Evolutionary conservation across 352 stramenopile genomes (phyloP).

Genomic region (Phytophthora sojae): DNA sequence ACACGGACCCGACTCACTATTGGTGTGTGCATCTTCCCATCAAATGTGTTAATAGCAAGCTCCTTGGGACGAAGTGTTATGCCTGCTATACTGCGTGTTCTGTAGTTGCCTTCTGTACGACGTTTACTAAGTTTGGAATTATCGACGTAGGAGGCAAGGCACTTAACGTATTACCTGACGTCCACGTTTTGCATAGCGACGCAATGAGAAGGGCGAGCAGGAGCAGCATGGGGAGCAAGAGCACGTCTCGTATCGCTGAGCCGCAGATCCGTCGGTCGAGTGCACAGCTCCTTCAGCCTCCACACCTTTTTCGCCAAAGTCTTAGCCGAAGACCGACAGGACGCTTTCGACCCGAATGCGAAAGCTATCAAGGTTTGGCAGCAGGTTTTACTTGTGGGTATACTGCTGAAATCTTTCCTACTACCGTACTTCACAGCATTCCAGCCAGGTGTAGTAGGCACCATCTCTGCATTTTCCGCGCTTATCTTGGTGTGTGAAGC

Average conservation of each 20-base stretch:
- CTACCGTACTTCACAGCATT: conserved; percentile 62
- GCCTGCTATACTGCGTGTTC: too few relatives aligned
- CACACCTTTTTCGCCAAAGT: conserved; percentile 1
- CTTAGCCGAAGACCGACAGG: conserved; percentile 6
- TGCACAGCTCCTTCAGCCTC: background rate
- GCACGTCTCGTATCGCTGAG: background rate
- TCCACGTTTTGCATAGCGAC: background rate
- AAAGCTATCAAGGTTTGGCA: conserved; percentile 53
- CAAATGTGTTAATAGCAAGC: too few relatives aligned
- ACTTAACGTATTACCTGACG: too few relatives aligned
- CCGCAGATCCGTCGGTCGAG: background rate
- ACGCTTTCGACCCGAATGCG: conserved; percentile 59
- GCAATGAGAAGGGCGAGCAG: background rate
- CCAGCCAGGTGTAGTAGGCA: conserved; percentile 12
- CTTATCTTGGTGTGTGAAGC: conserved; percentile 44
- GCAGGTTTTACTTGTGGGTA: conserved; percentile 48
- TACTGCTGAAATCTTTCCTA: conserved; percentile 58
- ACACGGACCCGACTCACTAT: too few relatives aligned
- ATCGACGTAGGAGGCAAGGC: too few relatives aligned
- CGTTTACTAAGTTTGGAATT: too few relatives aligned
- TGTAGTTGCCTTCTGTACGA: too few relatives aligned
- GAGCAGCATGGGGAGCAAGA: background rate
- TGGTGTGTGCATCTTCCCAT: too few relatives aligned
- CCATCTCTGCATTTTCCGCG: conserved; percentile 31
- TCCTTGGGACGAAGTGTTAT: too few relatives aligned